phyloP scores from a whole-genome alignment of 2,329 filamentous ascomycete species.

The Alternaria hordeiaustralica region DNA sequence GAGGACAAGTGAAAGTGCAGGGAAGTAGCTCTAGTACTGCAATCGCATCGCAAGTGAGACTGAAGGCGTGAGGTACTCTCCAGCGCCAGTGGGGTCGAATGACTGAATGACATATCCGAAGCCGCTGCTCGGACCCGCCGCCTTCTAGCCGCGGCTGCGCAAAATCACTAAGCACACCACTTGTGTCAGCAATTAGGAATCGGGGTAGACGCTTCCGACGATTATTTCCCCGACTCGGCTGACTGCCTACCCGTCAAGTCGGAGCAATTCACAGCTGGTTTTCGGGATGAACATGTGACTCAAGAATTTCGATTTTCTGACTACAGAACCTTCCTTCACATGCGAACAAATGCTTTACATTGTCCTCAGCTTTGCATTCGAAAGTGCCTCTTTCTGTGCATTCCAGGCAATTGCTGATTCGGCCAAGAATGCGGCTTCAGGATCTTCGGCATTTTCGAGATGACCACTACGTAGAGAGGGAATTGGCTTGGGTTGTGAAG shows the following conservation, averaged over 20 bases:
- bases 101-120: conserved; percentile 23
- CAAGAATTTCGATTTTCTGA: background rate
- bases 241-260: background rate
- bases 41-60: background rate
- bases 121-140: conserved; percentile 18
- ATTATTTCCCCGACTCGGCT: background rate
- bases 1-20: background rate
- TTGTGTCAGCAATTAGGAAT: conserved; percentile 29
- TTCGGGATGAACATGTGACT: background rate
- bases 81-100: conserved; percentile 7
- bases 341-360: rapidly evolving
- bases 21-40: background rate
- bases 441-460: conserved; percentile 70
- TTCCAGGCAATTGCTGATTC: conserved; percentile 92
- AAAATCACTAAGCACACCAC: conserved; percentile 1
- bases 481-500: background rate
- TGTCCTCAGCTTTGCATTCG: conserved; percentile 61
- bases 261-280: background rate
- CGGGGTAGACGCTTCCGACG: background rate
- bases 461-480: background rate
- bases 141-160: conserved; percentile 16
- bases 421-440: conserved; percentile 89
- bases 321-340: background rate
- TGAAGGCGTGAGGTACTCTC: background rate
- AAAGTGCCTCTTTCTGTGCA: conserved; percentile 90